Percentiles rank a stretch among this genome's conserved stretches.
Conservation (phyloP, 2,329 filamentous ascomycete genomes). For the Coleophoma eucalyptorum region DNA sequence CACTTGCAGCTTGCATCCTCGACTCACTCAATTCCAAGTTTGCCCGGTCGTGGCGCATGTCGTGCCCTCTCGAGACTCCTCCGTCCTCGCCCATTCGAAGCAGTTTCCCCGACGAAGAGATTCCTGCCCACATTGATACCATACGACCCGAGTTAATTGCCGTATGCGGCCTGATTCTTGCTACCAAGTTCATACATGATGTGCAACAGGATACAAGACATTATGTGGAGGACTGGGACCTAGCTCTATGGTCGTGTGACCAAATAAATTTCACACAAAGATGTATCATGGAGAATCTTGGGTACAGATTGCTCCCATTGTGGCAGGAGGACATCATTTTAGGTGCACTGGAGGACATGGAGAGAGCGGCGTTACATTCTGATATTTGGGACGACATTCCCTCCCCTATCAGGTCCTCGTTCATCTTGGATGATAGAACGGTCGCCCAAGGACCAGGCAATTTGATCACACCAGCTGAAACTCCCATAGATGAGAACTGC, state of each 20-base stretch:
- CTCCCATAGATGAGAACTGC: conserved; percentile 11
- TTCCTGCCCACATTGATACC: conserved; percentile 49
- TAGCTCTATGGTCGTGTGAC: conserved; percentile 51
- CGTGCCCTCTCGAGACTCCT: conserved; percentile 44
- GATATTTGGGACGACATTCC: conserved; percentile 10
- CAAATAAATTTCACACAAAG: conserved; percentile 63
- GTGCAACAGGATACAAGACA: conserved; percentile 47
- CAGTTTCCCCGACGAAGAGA: conserved; percentile 13
- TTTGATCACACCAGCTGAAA: conserved; percentile 15
- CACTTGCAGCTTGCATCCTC: conserved; percentile 62
- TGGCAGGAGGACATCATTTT: conserved; percentile 52
- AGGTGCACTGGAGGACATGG: conserved; percentile 61
- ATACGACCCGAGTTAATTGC: conserved; percentile 60
- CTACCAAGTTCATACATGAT: conserved; percentile 64
- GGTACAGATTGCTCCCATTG: conserved; percentile 59
- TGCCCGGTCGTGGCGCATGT: conserved; percentile 57
- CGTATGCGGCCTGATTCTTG: conserved; percentile 58
- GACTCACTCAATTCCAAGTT: conserved; percentile 62
- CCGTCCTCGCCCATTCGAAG: conserved; percentile 25
- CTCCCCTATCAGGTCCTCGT: background rate
- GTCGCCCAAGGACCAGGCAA: conserved; percentile 7
- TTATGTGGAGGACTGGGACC: conserved; percentile 52
- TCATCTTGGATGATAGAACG: conserved; percentile 3
- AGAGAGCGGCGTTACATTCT: conserved; percentile 43
- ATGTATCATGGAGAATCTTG: conserved; percentile 60